These are phyloP conservation scores for Colletotrichum gigasporum DNA, from an alignment of 2,329 filamentous ascomycete species.

Conservation along the genomic window DNA sequence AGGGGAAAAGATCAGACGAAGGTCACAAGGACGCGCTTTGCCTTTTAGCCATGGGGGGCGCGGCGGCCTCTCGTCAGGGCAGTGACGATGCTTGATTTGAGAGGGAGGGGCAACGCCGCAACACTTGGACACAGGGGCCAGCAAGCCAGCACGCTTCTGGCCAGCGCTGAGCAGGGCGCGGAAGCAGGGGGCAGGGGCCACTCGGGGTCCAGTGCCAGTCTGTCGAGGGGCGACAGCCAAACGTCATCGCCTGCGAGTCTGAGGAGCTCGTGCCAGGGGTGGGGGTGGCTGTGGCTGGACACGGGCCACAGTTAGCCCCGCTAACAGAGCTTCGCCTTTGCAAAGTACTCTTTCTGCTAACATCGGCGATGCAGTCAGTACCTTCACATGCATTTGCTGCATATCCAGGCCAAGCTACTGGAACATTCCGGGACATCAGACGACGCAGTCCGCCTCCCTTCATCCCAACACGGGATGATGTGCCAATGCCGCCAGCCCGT, in stretches of 20 bases:
- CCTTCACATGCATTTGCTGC: constrained; percentile 12
- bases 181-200: constrained; percentile 21
- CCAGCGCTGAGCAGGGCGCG: background rate
- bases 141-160: background rate
- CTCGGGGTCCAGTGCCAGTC: constrained; percentile 7
- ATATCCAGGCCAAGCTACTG: constrained; percentile 5
- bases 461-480: constrained; percentile 13
- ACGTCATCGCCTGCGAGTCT: constrained; percentile 24
- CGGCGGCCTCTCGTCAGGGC: constrained; percentile 19
- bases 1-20: constrained; percentile 27
- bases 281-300: constrained; percentile 12
- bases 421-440: constrained; percentile 24
- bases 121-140: background rate
- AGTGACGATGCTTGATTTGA: constrained; percentile 29
- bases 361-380: background rate
- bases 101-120: too few relatives aligned
- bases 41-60: constrained; percentile 15
- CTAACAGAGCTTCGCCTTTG: background rate
- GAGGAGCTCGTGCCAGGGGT: constrained; percentile 24
- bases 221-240: constrained; percentile 12
- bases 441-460: constrained; percentile 2
- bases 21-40: constrained; percentile 28
- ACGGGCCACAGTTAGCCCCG: background rate
- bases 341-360: background rate
- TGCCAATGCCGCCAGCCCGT: background rate